Evolutionary conservation across 2,329 filamentous ascomycete species (phyloP), one percentile per base, ranked within the genome.

Genomic region (Botrytis elliptica): DNA sequence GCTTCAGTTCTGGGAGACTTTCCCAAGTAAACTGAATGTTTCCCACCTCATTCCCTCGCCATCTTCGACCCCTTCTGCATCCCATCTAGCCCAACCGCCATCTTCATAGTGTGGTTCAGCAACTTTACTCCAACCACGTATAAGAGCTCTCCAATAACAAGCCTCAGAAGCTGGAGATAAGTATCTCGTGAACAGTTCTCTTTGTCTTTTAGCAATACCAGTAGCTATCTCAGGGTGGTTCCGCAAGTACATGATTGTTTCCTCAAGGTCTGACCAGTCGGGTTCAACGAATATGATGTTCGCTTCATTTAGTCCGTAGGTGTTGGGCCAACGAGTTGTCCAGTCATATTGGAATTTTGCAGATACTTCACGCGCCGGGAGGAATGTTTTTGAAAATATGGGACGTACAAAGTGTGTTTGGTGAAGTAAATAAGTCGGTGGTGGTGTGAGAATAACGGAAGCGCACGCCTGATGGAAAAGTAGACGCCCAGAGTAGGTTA

Each of bases 401-500:
- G 86, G 86, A 38, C 81, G 78, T 25, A 84, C 79, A 1, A 88
- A 80, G 75, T 88, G 86, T 70, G 85, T 86, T 4, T 84, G 82
- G 76, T 87, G 86, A 82, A 87, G 85, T 79, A 86, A 79, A 83
- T 85, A 87, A 38, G 80, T 82, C 36, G 86, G 78, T 16, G 86
- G 85, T 71, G 86, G 85, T 4, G 84, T 84, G 55, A 88, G 77
- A 5, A 87, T 81, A 0, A 87, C 84, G 75, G 83, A 85, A 16
- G 78, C 82, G 78, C 86, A 88, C 67, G 87, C 83, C 79, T 85
- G 85, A 78, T 87, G 83, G 77, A 85, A 87, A 74, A 84, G 85
- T 73, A 88, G 84, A 20, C 86, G 83, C 1, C 86, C 86, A 71
- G 83, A 85, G 80, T 88, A 88, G 6, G 85, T 84, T n/a, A 88